These are phyloP conservation scores for Rhizopogon vinicolor DNA, from an alignment of 768 basidiomycete genomes.

Conservation along the genomic window DNA sequence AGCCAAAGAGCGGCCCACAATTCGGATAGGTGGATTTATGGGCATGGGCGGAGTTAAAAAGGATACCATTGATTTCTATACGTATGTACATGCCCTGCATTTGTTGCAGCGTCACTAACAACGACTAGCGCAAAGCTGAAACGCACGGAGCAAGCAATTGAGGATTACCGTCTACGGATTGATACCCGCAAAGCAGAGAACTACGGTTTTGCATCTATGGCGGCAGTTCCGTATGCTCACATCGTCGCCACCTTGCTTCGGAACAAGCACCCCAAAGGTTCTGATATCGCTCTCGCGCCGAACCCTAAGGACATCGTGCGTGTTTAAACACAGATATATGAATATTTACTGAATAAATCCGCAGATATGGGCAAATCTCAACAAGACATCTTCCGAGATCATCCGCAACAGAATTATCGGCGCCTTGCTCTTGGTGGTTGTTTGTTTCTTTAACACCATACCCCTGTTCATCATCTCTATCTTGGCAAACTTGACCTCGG, in stretches of 20 bases:
- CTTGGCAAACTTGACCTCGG: constrained; percentile 84
- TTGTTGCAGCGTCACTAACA: constrained; percentile 4
- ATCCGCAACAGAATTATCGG: constrained; percentile 67
- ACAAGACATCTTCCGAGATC: constrained; percentile 61
- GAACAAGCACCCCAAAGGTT: constrained; percentile 69
- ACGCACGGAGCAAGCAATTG: constrained; percentile 70
- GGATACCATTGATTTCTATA: constrained; percentile 94
- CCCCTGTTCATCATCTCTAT: constrained; percentile 89
- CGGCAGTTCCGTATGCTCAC: constrained; percentile 84
- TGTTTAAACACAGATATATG: neutral
- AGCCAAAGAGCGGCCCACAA: constrained; percentile 76
- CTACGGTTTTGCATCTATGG: constrained; percentile 91
- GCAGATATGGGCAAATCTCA: constrained; percentile 91
- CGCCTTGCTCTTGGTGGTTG: constrained; percentile 67
- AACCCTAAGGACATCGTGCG: constrained; percentile 86
- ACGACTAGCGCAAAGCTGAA: constrained; percentile 35
- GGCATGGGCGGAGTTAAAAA: constrained; percentile 81
- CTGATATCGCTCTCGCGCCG: constrained; percentile 70
- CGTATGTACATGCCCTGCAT: constrained; percentile 43
- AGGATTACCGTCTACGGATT: constrained; percentile 67
- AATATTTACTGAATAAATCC: neutral
- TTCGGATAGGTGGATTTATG: constrained; percentile 72
- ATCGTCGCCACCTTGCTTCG: constrained; percentile 70
- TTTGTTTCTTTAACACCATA: constrained; percentile 94
- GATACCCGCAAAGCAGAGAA: constrained; percentile 77